These are phyloP conservation scores for Penicillium manginii DNA, from an alignment of 495 filamentous ascomycete genomes.

Conservation along the genomic window DNA sequence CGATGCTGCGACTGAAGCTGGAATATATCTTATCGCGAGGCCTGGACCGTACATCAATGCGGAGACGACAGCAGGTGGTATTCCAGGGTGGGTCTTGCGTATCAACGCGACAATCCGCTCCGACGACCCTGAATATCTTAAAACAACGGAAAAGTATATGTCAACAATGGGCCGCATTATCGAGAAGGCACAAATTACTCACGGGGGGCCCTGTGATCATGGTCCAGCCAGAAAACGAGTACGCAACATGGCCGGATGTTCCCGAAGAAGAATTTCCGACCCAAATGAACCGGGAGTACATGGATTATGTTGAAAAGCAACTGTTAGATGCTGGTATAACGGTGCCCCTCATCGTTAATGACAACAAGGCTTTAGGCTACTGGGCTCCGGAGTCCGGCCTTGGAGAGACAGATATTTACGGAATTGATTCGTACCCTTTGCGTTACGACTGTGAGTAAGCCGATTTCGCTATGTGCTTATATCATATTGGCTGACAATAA, in stretches of 20 bases:
- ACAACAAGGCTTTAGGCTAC: slow-evolving; percentile 56
- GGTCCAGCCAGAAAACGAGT: slow-evolving; percentile 76
- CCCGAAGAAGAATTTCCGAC: slow-evolving; percentile 36
- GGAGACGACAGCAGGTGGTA: slow-evolving; percentile 60
- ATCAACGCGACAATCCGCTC: slow-evolving; percentile 59
- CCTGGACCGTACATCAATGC: slow-evolving; percentile 71
- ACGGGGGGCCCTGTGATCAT: slow-evolving; percentile 71
- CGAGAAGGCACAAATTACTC: slow-evolving; percentile 69
- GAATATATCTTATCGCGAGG: slow-evolving; percentile 71
- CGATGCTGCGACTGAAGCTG: slow-evolving; percentile 61
- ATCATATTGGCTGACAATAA: not conserved
- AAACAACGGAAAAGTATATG: slow-evolving; percentile 56
- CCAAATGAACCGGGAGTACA: slow-evolving; percentile 56
- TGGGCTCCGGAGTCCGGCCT: slow-evolving; percentile 61
- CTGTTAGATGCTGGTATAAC: slow-evolving; percentile 63
- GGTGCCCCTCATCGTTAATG: slow-evolving; percentile 72
- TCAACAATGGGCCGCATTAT: slow-evolving; percentile 57
- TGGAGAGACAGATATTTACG: slow-evolving; percentile 71
- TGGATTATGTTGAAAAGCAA: slow-evolving; percentile 63
- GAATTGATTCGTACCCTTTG: slow-evolving; percentile 68
- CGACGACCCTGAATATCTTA: slow-evolving; percentile 56
- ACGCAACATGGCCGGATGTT: slow-evolving; percentile 38
- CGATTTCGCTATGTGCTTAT: not conserved
- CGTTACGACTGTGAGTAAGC: slow-evolving; percentile 51
- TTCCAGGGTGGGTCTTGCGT: slow-evolving; percentile 62